Base-by-base conservation (phyloP, 106 monocot genomes). In the Ottelia alismoides region DNA sequence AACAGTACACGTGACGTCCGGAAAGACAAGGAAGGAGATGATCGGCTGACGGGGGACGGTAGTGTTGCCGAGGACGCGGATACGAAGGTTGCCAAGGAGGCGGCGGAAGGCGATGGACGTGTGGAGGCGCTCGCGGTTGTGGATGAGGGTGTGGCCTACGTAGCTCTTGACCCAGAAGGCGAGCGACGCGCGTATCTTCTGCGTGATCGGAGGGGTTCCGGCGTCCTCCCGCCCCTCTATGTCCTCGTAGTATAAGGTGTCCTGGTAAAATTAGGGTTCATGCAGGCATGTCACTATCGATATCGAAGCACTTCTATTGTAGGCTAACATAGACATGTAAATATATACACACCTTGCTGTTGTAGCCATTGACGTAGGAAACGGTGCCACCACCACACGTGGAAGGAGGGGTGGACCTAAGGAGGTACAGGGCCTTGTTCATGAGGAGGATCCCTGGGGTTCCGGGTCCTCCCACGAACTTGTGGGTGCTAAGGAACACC, bases 381-480 rank as follows among this genome's bases (percentile, higher is more conserved):
- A 79, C 78, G 10, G 74, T 71, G 28, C 80, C 80, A 11, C 80
- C 80, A 20, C 74, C 80, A 25, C 80, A 75, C 28, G 74, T 80
- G 3, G 80, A 80, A 3, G 80, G 80, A 12, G 75, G 80, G 0
- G 47, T 26, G 12, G 45, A 35, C 4, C 10, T 47, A 2, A 80
- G 71, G 27, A 20, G 62, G 12, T 75, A 80, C 23, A 75, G 68
- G 1, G 52, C 45, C 55, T 71, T 67, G 63, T 60, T 67, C 67
- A 80, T 75, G 12, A 75, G 25, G 16, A 80, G 80, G 52, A 80
- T 67, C 23, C 80, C 79, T 0, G 79, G 70, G n/a, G 74, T 47
- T 24, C 74, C 70, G 2, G 79, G 79, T 0, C 79, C 79, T 0
- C 79, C 79, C 7, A 66, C 22, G 26, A 79, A 79, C 66, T 79